phyloP scores from a whole-genome alignment of 495 filamentous ascomycete species.

The Penicillium longicatenatum region DNA sequence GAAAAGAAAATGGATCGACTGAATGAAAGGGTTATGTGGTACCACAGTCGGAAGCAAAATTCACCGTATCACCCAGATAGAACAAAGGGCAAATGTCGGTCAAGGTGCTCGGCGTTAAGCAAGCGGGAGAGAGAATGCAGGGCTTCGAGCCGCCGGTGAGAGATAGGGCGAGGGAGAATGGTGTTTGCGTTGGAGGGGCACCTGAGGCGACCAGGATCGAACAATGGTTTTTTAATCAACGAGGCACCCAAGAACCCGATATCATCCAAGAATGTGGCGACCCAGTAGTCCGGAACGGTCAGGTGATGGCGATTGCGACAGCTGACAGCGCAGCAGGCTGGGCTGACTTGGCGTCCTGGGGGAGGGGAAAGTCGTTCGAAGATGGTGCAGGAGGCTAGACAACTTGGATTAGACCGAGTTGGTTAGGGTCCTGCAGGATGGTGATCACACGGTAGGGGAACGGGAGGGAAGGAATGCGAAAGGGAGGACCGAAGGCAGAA shows the following conservation, averaged over 20 bases:
- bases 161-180: neutral
- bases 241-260: slow-evolving; percentile 7
- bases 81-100: slow-evolving; percentile 43
- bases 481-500: slow-evolving; percentile 11
- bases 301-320: slow-evolving; percentile 33
- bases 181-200: slow-evolving; percentile 3
- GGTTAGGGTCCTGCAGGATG: slow-evolving; percentile 29
- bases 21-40: slow-evolving; percentile 34
- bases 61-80: slow-evolving; percentile 37
- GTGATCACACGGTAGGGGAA: slow-evolving; percentile 21
- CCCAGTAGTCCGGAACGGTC: slow-evolving; percentile 23
- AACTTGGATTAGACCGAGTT: slow-evolving; percentile 19
- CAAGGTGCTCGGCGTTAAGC: slow-evolving; percentile 24
- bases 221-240: slow-evolving; percentile 2
- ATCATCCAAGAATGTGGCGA: slow-evolving; percentile 28
- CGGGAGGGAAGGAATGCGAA: slow-evolving; percentile 1
- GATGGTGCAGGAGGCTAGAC: slow-evolving; percentile 10
- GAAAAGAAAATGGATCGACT: slow-evolving; percentile 14
- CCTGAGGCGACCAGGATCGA: slow-evolving; percentile 5
- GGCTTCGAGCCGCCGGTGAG: neutral
- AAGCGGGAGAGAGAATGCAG: slow-evolving; percentile 8
- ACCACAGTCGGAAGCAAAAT: slow-evolving; percentile 42
- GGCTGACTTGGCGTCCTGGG: slow-evolving; percentile 15
- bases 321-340: slow-evolving; percentile 24
- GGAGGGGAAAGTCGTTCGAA: neutral